phyloP scores from a whole-genome alignment of 2,329 filamentous ascomycete genomes.

The Talaromyces piceae region DNA sequence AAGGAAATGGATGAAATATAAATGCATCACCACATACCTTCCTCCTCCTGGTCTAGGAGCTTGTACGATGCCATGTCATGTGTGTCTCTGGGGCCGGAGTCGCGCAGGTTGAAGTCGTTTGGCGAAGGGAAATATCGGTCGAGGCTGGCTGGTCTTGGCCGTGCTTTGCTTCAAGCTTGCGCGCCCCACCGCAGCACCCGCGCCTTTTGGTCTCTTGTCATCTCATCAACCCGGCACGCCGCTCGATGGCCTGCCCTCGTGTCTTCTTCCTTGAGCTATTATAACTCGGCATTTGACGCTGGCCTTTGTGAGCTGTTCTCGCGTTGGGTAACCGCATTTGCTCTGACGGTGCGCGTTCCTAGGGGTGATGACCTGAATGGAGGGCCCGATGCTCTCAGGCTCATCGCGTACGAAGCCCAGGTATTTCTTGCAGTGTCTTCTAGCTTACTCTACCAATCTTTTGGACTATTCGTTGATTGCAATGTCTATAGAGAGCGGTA shows the following conservation, averaged over 20 bases:
- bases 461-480: neutral
- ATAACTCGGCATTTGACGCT: neutral
- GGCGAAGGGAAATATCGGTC: neutral
- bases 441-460: neutral
- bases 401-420: conserved; percentile 4
- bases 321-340: neutral
- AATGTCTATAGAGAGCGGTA: neutral
- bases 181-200: conserved; percentile 10
- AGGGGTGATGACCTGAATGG: conserved; percentile 5
- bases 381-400: conserved; percentile 2
- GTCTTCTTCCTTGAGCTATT: neutral
- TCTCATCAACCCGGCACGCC: neutral
- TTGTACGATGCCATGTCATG: conserved; percentile 51
- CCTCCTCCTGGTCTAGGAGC: conserved; percentile 63
- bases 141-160: neutral
- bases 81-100: neutral
- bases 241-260: neutral
- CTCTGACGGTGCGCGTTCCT: neutral
- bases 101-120: neutral
- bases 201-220: neutral
- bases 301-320: neutral
- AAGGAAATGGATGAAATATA: neutral
- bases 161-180: conserved; percentile 5
- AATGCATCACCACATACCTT: conserved; percentile 27
- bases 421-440: neutral